Conservation (phyloP, 208 protist genomes). For the Leishmania lainsoni region DNA sequence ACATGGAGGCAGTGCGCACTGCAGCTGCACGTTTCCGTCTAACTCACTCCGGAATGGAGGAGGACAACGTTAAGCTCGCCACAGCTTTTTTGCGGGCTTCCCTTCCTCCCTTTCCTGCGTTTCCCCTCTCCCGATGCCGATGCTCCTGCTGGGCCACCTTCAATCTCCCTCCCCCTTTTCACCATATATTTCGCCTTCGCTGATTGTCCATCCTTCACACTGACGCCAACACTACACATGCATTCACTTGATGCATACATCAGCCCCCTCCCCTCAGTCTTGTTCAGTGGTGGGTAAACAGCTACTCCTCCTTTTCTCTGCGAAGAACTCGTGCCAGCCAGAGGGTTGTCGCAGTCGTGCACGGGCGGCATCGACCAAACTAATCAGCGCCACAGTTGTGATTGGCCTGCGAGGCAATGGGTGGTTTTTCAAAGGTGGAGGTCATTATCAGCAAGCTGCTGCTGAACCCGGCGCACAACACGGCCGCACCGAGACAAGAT, state of each 20-base stretch:
- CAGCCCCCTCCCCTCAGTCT: background rate
- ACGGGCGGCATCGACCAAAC: background rate
- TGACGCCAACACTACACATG: background rate
- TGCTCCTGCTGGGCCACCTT: background rate
- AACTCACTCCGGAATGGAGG: background rate
- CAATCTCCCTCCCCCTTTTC: background rate
- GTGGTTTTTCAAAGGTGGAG: conserved; percentile 33
- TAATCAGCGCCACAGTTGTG: background rate
- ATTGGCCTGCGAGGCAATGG: background rate
- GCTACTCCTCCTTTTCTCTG: background rate
- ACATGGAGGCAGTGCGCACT: background rate
- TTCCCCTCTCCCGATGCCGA: background rate
- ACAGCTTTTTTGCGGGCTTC: background rate
- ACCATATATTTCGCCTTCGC: background rate
- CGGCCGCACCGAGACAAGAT: conserved; percentile 26
- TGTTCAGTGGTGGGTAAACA: background rate
- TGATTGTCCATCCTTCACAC: background rate
- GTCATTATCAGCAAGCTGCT: conserved; percentile 70
- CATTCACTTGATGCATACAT: background rate
- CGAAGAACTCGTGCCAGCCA: background rate
- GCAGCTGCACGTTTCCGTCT: background rate
- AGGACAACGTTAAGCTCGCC: background rate
- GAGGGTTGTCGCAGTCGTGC: background rate
- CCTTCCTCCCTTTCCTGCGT: background rate
- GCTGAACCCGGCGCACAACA: conserved; percentile 69